Evolutionary conservation across 805 yeast species (phyloP).

Genomic region (Candida anglica): DNA sequence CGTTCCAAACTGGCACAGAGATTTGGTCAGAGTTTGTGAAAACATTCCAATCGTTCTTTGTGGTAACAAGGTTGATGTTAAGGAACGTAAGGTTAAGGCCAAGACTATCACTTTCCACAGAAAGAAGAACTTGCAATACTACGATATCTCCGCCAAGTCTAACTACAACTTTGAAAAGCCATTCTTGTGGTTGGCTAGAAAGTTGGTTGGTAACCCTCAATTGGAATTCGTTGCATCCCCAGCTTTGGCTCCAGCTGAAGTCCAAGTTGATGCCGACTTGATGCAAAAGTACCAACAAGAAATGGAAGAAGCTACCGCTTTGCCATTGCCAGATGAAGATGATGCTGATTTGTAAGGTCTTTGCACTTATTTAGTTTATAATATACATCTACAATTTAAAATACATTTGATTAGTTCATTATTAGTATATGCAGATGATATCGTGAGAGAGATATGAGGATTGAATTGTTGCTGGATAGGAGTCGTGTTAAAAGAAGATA

Average conservation of each 20-base stretch:
- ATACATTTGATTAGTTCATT: too few relatives aligned
- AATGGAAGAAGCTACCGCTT: slow-evolving; percentile 98
- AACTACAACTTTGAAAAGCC: slow-evolving; percentile 99
- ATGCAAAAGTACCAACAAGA: slow-evolving; percentile 99
- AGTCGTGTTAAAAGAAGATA: too few relatives aligned
- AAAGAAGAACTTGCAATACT: slow-evolving; percentile 99
- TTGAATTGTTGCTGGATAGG: too few relatives aligned
- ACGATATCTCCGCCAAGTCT: slow-evolving; percentile 99
- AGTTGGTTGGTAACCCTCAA: slow-evolving; percentile 96
- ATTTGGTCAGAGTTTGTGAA: slow-evolving; percentile 98
- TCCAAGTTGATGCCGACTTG: slow-evolving; percentile 90
- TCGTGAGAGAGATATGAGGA: too few relatives aligned
- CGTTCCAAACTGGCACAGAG: slow-evolving; percentile 99
- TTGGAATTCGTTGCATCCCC: slow-evolving; percentile 99
- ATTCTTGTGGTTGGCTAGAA: slow-evolving; percentile 99
- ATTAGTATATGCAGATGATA: too few relatives aligned
- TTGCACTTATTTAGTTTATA: too few relatives aligned
- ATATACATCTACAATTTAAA: too few relatives aligned
- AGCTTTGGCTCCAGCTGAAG: slow-evolving; percentile 99
- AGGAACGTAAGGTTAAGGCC: slow-evolving; percentile 99
- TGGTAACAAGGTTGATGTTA: slow-evolving; percentile 99
- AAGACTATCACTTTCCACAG: slow-evolving; percentile 99
- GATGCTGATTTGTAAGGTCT: slow-evolving; percentile 96
- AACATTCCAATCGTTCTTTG: slow-evolving; percentile 98
- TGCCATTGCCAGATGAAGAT: slow-evolving; percentile 99